Evolutionary conservation across 2,329 filamentous ascomycete genomes (phyloP).

Genomic region (Rutstroemia sp.): DNA sequence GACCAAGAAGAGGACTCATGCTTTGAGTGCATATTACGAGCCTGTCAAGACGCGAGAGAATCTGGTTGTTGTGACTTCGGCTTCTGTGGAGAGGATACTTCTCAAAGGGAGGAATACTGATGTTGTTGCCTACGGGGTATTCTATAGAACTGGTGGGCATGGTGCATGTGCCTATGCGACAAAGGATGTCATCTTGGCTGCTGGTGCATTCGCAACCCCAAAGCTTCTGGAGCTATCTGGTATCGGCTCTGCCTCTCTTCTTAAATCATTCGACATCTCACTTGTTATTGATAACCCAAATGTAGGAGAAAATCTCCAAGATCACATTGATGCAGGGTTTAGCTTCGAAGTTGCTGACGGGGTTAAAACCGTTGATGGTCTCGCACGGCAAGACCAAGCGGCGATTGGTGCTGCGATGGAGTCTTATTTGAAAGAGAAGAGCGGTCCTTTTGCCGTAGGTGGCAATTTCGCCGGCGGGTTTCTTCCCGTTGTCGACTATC

Average conservation of each 20-base stretch:
- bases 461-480: neutral
- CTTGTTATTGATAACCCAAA: conserved; percentile 15
- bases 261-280: conserved; percentile 16
- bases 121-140: neutral
- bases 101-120: neutral
- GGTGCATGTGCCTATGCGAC: conserved; percentile 21
- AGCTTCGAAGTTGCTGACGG: neutral
- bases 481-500: neutral
- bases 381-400: neutral
- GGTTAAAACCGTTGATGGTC: neutral
- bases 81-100: neutral
- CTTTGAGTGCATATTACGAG: neutral
- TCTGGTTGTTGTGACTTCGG: neutral
- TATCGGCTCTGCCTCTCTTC: conserved; percentile 19
- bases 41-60: neutral
- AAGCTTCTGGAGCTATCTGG: conserved; percentile 30
- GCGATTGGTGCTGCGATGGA: neutral
- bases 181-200: conserved; percentile 25
- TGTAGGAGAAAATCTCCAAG: conserved; percentile 25
- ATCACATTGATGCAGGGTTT: neutral
- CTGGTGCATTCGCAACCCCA: conserved; percentile 25
- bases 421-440: neutral
- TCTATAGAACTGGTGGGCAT: neutral
- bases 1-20: neutral
- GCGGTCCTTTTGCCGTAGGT: neutral